Percentiles rank a stretch among this genome's conserved stretches.
Conservation (phyloP, 176 grass and related monocot species). For the Oryza longistaminata region DNA sequence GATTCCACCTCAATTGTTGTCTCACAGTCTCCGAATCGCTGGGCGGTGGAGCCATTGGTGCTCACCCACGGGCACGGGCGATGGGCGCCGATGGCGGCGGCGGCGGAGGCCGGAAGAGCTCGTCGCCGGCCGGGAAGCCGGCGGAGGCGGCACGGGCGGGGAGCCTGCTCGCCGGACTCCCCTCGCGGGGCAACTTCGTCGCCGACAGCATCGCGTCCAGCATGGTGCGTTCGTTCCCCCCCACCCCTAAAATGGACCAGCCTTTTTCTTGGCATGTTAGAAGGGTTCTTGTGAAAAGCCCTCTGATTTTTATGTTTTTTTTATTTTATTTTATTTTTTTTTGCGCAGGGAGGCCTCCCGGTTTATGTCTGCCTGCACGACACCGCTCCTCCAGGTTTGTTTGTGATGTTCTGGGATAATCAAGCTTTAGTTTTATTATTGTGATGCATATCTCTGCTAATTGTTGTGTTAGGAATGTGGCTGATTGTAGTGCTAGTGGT, state of each 20-base stretch:
- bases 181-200: conserved; percentile 28
- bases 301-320: background rate
- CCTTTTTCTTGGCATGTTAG: background rate
- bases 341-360: conserved; percentile 37
- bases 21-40: background rate
- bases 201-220: conserved; percentile 17
- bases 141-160: background rate
- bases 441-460: background rate
- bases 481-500: background rate
- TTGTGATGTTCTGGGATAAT: background rate
- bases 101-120: conserved; percentile 3
- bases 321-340: background rate
- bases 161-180: conserved; percentile 26
- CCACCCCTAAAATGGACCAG: background rate
- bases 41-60: background rate
- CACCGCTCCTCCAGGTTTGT: conserved; percentile 42
- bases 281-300: background rate
- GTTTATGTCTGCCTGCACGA: conserved; percentile 45
- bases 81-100: conserved; percentile 30
- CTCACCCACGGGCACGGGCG: background rate
- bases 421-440: background rate
- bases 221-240: background rate
- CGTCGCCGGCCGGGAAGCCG: background rate
- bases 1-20: background rate
- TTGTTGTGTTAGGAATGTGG: background rate